Evolutionary conservation across 495 filamentous ascomycete species (phyloP).

Genomic region (Penicillium psychrofluorescens): DNA sequence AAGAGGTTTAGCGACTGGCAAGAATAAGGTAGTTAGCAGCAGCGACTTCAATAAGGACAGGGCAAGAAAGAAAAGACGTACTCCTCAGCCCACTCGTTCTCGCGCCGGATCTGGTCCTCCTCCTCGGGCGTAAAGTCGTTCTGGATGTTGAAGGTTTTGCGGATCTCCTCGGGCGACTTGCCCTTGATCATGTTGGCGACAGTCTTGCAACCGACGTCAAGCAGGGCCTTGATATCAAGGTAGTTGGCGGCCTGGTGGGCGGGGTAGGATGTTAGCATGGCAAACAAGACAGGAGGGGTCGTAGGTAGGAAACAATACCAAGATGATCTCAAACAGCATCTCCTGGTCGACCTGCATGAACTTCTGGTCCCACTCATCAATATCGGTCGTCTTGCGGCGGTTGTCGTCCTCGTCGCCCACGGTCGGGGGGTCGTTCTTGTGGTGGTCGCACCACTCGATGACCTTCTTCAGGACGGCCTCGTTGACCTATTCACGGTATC

Average conservation of each 20-base stretch:
- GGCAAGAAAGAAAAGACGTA: slow-evolving; percentile 18
- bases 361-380: slow-evolving; percentile 99
- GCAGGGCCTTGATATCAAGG: slow-evolving; percentile 62
- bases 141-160: slow-evolving; percentile 69
- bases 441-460: slow-evolving; percentile 94
- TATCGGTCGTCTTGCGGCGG: slow-evolving; percentile 96
- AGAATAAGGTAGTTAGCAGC: slow-evolving; percentile 10
- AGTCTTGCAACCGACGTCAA: slow-evolving; percentile 62
- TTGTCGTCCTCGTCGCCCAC: slow-evolving; percentile 86
- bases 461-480: slow-evolving; percentile 91
- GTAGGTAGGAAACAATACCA: slow-evolving; percentile 54
- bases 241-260: slow-evolving; percentile 61
- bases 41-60: background rate
- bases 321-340: slow-evolving; percentile 98
- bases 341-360: slow-evolving; percentile 99
- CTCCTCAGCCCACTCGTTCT: slow-evolving; percentile 73
- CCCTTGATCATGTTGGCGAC: slow-evolving; percentile 71
- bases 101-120: slow-evolving; percentile 63
- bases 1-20: slow-evolving; percentile 29
- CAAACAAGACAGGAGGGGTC: background rate
- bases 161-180: slow-evolving; percentile 67
- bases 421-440: slow-evolving; percentile 75
- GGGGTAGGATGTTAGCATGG: background rate
- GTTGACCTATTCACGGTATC: slow-evolving; percentile 58
- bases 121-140: slow-evolving; percentile 73